Evolutionary conservation across 306 rosid species (phyloP).

Genomic region (Pyrus bretschneideri): DNA sequence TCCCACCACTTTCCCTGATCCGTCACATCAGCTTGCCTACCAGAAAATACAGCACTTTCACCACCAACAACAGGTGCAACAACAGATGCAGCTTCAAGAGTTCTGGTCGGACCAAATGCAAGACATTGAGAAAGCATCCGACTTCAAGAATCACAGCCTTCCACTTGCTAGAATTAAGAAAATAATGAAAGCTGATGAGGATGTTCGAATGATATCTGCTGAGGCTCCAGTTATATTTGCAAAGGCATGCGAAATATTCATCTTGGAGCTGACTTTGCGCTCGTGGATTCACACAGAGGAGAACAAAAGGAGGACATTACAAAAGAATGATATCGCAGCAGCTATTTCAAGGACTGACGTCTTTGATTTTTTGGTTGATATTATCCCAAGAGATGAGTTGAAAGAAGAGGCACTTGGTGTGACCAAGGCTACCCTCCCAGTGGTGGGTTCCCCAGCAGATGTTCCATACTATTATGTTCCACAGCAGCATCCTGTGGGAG

Average conservation of each 20-base stretch:
- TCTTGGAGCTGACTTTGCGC: slow-evolving; percentile 70
- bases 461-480: slow-evolving; percentile 61
- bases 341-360: slow-evolving; percentile 71
- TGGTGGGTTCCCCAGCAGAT: slow-evolving; percentile 55
- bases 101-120: slow-evolving; percentile 82
- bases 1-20: slow-evolving; percentile 45
- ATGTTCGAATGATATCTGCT: slow-evolving; percentile 74
- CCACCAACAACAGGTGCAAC: slow-evolving; percentile 67
- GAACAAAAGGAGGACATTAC: slow-evolving; percentile 75
- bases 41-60: slow-evolving; percentile 76
- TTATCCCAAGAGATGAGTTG: slow-evolving; percentile 74
- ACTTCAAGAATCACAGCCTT: slow-evolving; percentile 62
- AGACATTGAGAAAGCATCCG: slow-evolving; percentile 56
- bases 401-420: slow-evolving; percentile 78
- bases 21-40: slow-evolving; percentile 55
- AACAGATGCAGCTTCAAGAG: slow-evolving; percentile 64
- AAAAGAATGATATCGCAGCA: slow-evolving; percentile 73
- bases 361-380: slow-evolving; percentile 75
- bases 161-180: slow-evolving; percentile 71
- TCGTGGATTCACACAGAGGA: slow-evolving; percentile 81
- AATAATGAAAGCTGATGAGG: slow-evolving; percentile 91
- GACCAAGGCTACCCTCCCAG: slow-evolving; percentile 56
- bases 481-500: slow-evolving; percentile 51
- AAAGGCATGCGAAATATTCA: slow-evolving; percentile 79
- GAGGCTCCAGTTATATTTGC: slow-evolving; percentile 81